Percentiles rank a stretch among this genome's conserved stretches.
Conservation (phyloP, 192 early-diverging fungal species). For the Linnemannia schmuckeri region DNA sequence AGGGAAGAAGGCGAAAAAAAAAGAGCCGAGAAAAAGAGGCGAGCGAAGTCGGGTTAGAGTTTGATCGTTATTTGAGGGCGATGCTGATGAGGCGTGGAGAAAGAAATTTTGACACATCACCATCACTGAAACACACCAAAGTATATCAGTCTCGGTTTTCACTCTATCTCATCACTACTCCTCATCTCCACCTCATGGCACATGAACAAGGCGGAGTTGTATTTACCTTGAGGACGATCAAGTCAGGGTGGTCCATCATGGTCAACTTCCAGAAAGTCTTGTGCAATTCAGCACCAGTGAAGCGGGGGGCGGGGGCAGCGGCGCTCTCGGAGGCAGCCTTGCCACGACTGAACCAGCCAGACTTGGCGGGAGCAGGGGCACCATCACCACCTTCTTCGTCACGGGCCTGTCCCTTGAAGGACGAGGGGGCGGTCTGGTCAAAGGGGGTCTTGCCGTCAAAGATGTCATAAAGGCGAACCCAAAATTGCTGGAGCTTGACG, state of each 20-base stretch:
- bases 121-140: background rate
- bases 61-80: background rate
- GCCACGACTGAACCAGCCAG: constrained; percentile 37
- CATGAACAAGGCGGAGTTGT: background rate
- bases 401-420: constrained; percentile 49
- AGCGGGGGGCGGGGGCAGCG: background rate
- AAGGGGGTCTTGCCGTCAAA: constrained; percentile 55
- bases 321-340: constrained; percentile 22
- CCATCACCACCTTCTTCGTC: constrained; percentile 16
- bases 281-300: constrained; percentile 32
- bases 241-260: constrained; percentile 53
- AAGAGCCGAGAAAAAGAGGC: background rate
- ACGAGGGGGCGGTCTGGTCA: constrained; percentile 48
- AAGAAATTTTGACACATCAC: background rate
- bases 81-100: background rate
- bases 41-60: constrained; percentile 3
- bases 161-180: background rate
- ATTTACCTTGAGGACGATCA: constrained; percentile 49
- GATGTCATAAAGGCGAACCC: constrained; percentile 50
- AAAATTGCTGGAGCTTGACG: constrained; percentile 49
- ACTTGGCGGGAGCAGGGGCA: constrained; percentile 12
- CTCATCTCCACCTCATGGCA: background rate
- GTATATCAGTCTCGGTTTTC: background rate
- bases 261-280: constrained; percentile 40
- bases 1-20: background rate